phyloP scores from a whole-genome alignment of 1,139 yeast genomes.

The Yamadazyma triangularis region DNA sequence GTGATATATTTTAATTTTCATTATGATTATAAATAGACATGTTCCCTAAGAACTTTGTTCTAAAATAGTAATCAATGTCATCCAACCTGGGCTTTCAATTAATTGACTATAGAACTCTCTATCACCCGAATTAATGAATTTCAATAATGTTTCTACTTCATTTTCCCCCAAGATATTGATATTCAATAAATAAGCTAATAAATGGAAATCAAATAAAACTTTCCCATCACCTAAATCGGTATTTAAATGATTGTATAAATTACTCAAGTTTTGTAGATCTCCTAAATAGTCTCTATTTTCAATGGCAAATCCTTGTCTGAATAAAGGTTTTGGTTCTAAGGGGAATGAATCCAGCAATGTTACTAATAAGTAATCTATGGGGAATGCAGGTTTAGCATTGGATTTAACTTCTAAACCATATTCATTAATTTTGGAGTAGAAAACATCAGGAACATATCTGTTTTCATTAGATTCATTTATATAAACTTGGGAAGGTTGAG shows the following conservation, averaged over 20 bases:
- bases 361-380: conserved; percentile 86
- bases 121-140: conserved; percentile 34
- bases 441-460: conserved; percentile 92
- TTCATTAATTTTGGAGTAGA: conserved; percentile 80
- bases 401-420: conserved; percentile 83
- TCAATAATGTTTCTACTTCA: conserved; percentile 48
- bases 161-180: conserved; percentile 49
- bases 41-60: conserved; percentile 29
- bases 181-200: conserved; percentile 52
- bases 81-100: conserved; percentile 70
- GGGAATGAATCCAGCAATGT: conserved; percentile 95
- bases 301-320: conserved; percentile 53
- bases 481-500: conserved; percentile 86
- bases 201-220: conserved; percentile 64
- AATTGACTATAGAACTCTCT: conserved; percentile 49
- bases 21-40: no score
- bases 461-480: conserved; percentile 66
- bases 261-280: conserved; percentile 58
- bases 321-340: conserved; percentile 49
- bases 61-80: conserved; percentile 60
- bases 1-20: no score
- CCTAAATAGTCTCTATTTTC: conserved; percentile 79
- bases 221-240: conserved; percentile 39
- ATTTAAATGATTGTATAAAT: conserved; percentile 41
- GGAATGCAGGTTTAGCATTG: conserved; percentile 94